Conservation (phyloP, 2,329 filamentous ascomycete genomes). For the Diaporthe sp. region DNA sequence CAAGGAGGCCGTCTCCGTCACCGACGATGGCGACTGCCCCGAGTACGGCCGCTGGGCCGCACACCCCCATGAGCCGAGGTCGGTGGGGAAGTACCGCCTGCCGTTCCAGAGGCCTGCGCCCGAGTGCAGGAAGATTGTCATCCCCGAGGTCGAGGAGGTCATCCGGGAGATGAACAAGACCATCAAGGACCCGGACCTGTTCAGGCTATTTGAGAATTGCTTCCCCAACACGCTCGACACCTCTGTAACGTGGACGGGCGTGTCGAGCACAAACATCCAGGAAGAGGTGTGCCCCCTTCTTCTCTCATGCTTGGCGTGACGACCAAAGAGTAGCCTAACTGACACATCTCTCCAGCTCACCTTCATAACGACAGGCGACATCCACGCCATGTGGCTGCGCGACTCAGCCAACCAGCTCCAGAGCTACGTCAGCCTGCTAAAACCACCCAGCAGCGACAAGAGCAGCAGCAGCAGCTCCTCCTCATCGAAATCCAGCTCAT, state of each 20-base stretch:
- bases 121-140: conserved; percentile 80
- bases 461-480: background rate
- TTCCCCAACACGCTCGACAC: conserved; percentile 82
- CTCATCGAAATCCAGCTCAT: background rate
- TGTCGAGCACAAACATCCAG: conserved; percentile 61
- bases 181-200: conserved; percentile 67
- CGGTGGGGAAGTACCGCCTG: conserved; percentile 48
- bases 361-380: conserved; percentile 81
- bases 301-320: too few relatives aligned
- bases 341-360: conserved; percentile 59
- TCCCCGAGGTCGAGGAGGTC: conserved; percentile 76
- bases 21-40: conserved; percentile 43
- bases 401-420: conserved; percentile 80
- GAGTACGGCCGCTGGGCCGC: conserved; percentile 48
- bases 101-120: conserved; percentile 66
- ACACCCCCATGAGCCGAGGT: conserved; percentile 47
- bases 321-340: background rate
- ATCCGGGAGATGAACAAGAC: conserved; percentile 58
- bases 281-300: conserved; percentile 47
- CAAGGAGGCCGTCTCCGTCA: conserved; percentile 28
- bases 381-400: conserved; percentile 85
- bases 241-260: conserved; percentile 75
- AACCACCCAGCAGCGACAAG: conserved; percentile 45
- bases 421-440: conserved; percentile 69
- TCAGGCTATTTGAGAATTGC: conserved; percentile 81